Evolutionary conservation across 108 stramenopile genomes (phyloP), one percentile per base, ranked within the genome.

Genomic region (Discostella stelligeroides): DNA sequence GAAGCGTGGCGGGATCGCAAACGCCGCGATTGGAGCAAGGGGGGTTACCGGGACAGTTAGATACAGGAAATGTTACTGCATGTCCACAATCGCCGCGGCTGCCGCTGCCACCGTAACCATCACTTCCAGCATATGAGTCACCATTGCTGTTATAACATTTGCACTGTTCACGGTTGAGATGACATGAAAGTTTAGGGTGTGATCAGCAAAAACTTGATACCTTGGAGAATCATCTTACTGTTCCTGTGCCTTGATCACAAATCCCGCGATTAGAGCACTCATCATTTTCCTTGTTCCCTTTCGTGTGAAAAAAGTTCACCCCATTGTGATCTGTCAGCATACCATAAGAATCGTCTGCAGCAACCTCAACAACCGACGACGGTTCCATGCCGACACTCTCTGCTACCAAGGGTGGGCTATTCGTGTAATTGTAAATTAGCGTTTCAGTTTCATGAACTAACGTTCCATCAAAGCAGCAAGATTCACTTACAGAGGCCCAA

Each of bases 251-350:
- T 29, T 73, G 51, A 68, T 82, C 81, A 77, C 86, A 87, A 23
- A 80, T 53, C 0, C 89, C 89, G 28, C 87, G 76, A 60, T 88
- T 88, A 28, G 80, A 73, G 76, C 89, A 91, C 54, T 55, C 78
- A 17, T 81, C 77, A 70, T 84, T 70, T 43, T 90, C 89, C 66
- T 90, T 90, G 30, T 83, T 72, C 3, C 89, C 89, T 48, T 78
- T 65, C 47, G 63, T 63, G 25, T 40, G 28, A 47, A 61, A 70
- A 46, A 70, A 66, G 43, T 70, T n/a, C 0, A 66, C 49, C 7
- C 41, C 57, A 30, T 66, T 78, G 54, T 78, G 69, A 66, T 78
- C 76, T 11, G 63, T 60, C 37, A 78, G 57, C 65, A 70, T 66
- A n/a, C 69, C 76, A 65, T 65, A 66, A 5, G 69, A 70, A 38